Conservation (phyloP, 768 basidiomycete genomes). For the Russula sp. region DNA sequence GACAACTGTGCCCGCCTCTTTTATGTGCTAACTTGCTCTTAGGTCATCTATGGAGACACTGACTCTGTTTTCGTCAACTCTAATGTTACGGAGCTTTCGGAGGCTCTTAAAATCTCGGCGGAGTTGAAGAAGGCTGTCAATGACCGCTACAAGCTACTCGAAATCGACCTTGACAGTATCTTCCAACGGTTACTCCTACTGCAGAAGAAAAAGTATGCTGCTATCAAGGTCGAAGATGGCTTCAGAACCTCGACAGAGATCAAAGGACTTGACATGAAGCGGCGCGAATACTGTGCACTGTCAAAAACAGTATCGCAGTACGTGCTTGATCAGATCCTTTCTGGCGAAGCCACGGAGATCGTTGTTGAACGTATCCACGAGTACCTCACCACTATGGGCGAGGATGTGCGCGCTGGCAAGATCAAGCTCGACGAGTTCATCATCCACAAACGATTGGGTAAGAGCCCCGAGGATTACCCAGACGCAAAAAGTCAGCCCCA, state of each 20-base stretch:
- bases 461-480: slow-evolving; percentile 95
- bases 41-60: slow-evolving; percentile 99
- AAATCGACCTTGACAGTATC: slow-evolving; percentile 93
- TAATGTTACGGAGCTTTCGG: slow-evolving; percentile 78
- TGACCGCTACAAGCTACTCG: slow-evolving; percentile 89
- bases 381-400: slow-evolving; percentile 71
- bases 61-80: slow-evolving; percentile 99
- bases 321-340: slow-evolving; percentile 84
- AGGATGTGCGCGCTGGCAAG: slow-evolving; percentile 70
- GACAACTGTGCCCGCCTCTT: not conserved
- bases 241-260: slow-evolving; percentile 75
- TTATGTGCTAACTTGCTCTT: not conserved
- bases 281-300: slow-evolving; percentile 87
- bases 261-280: slow-evolving; percentile 99
- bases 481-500: slow-evolving; percentile 94
- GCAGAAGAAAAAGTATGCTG: slow-evolving; percentile 99
- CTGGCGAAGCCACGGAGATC: slow-evolving; percentile 82
- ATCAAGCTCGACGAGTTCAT: slow-evolving; percentile 91
- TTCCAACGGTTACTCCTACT: slow-evolving; percentile 89
- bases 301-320: slow-evolving; percentile 95
- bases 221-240: slow-evolving; percentile 87
- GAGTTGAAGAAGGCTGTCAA: slow-evolving; percentile 96
- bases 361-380: slow-evolving; percentile 93
- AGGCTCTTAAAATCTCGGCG: slow-evolving; percentile 86
- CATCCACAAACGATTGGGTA: slow-evolving; percentile 93